Percentiles rank a stretch among this genome's conserved stretches.
Conservation (phyloP, 768 basidiomycete genomes). For the Erythrobasidium yunnanense region DNA sequence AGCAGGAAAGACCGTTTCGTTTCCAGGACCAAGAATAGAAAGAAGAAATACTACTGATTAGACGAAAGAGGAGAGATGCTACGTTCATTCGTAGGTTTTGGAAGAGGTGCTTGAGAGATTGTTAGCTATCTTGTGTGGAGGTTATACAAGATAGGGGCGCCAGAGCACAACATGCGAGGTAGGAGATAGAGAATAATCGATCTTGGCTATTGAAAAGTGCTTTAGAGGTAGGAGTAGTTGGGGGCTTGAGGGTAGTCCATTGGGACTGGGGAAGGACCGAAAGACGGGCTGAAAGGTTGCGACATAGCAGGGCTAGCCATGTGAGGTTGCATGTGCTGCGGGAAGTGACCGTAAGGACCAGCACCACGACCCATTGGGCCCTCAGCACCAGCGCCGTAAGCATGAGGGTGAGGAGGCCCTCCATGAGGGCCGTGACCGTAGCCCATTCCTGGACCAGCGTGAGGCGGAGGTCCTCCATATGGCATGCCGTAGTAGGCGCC, state of each 20-base stretch:
- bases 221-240: conserved; percentile 25
- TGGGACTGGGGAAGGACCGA: conserved; percentile 16
- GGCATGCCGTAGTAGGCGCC: conserved; percentile 26
- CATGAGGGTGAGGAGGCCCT: neutral
- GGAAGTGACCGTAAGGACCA: conserved; percentile 16
- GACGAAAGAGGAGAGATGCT: too few species aligned
- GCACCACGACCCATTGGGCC: conserved; percentile 8
- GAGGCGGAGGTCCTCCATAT: conserved; percentile 1
- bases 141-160: too few species aligned
- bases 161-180: neutral
- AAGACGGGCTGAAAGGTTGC: conserved; percentile 19
- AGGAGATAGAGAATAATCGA: neutral
- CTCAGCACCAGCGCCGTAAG: neutral
- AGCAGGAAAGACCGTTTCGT: too few species aligned
- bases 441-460: neutral
- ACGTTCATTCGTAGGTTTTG: neutral
- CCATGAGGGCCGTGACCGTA: neutral
- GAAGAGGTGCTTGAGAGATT: too few species aligned
- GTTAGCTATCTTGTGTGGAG: too few species aligned
- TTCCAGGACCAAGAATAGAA: too few species aligned
- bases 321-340: conserved; percentile 13
- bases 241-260: conserved; percentile 22
- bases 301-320: conserved; percentile 24
- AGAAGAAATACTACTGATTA: too few species aligned
- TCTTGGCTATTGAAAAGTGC: neutral